Percentiles rank a stretch among this genome's conserved stretches.
These are phyloP conservation scores for Sporothrix luriei DNA, from an alignment of 2,329 filamentous ascomycete species.

Conservation along the genomic window DNA sequence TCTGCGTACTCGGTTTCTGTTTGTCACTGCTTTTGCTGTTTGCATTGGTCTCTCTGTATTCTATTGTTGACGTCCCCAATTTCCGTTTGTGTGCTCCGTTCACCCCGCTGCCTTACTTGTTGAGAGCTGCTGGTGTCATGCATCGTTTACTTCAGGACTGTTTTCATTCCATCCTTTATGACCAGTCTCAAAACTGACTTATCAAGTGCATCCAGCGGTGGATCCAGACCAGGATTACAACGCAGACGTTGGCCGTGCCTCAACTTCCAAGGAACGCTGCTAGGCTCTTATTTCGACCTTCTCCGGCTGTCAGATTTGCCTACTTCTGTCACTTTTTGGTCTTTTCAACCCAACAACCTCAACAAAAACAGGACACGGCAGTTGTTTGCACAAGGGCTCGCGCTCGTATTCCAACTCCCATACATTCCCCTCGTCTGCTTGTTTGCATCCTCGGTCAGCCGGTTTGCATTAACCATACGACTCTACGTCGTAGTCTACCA, in stretches of 20 bases:
- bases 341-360: background rate
- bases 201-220: slow-evolving; percentile 5
- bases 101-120: no score
- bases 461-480: slow-evolving; percentile 14
- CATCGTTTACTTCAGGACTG: background rate
- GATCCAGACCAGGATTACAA: background rate
- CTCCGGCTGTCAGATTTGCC: background rate
- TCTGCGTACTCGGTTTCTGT: background rate
- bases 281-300: background rate
- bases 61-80: no score
- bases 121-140: no score
- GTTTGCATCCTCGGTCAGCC: background rate
- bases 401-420: no score
- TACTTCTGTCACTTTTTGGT: background rate
- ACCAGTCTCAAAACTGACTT: slow-evolving; percentile 13
- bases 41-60: no score
- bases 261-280: background rate
- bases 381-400: no score
- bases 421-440: background rate
- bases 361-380: no score
- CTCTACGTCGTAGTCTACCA: slow-evolving; percentile 1
- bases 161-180: background rate
- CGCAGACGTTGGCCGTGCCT: background rate
- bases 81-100: no score
- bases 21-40: background rate